Conservation (phyloP, 345 rosid genomes). For the Angophora floribunda region DNA sequence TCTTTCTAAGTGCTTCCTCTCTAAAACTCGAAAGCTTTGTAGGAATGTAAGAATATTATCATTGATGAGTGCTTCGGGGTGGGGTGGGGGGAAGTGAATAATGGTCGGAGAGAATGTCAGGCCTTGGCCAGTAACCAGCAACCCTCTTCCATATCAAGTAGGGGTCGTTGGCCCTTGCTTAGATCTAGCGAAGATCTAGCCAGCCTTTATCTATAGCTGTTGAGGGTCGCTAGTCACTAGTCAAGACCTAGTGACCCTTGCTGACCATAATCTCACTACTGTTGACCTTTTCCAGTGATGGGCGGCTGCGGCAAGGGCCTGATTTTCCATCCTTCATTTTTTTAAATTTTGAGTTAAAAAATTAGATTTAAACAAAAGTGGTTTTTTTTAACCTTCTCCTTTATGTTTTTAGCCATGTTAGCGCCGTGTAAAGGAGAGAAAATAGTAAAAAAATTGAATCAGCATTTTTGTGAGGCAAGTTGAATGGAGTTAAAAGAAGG, state of each 20-base stretch:
- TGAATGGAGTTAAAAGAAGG: neutral
- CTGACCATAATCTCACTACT: neutral
- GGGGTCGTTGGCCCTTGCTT: too few relatives aligned
- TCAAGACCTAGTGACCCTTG: neutral
- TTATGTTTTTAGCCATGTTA: neutral
- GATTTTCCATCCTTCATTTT: neutral
- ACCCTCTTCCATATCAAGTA: too few relatives aligned
- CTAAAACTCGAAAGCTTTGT: neutral
- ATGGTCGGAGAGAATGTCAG: too few relatives aligned
- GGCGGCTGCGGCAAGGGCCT: neutral
- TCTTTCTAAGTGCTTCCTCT: neutral
- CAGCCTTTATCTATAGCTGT: neutral
- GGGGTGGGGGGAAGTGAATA: neutral
- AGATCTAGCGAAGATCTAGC: neutral
- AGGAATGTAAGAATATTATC: neutral
- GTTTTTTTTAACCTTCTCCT: neutral
- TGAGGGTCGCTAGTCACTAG: neutral
- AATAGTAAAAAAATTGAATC: too few relatives aligned
- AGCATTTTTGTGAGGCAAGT: neutral
- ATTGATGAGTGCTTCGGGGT: neutral
- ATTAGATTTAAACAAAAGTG: neutral
- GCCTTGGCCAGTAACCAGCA: too few relatives aligned
- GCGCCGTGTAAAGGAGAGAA: neutral
- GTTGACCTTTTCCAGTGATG: neutral
- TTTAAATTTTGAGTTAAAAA: too few relatives aligned